phyloP scores from a whole-genome alignment of 257 asterid species.

The Schizonepeta tenuifolia region DNA sequence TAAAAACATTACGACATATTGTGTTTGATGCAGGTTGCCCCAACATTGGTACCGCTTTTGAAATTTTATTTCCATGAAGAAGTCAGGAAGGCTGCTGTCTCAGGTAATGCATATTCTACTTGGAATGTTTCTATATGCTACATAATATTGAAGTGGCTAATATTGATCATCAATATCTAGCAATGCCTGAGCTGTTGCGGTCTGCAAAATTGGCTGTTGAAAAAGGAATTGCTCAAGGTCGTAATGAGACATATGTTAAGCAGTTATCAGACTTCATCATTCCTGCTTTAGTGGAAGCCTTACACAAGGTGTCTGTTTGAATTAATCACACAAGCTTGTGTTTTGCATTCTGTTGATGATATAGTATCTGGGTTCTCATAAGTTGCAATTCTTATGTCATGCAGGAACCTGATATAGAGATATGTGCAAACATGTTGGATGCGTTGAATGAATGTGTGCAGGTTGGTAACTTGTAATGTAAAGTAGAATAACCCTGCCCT shows the following conservation, averaged over 20 bases:
- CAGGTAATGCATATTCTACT: constrained; percentile 57
- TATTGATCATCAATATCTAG: constrained; percentile 44
- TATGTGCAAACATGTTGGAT: constrained; percentile 79
- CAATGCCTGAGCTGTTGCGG: constrained; percentile 93
- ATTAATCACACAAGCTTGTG: not conserved
- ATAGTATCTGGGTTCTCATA: constrained; percentile 33
- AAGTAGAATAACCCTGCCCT: not conserved
- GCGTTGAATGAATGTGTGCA: constrained; percentile 78
- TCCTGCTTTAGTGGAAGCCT: constrained; percentile 86
- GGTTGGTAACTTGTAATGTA: constrained; percentile 46
- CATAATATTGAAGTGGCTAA: constrained; percentile 1
- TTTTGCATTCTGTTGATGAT: not conserved
- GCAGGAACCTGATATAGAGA: constrained; percentile 94
- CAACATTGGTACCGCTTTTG: constrained; percentile 84
- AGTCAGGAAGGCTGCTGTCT: constrained; percentile 98
- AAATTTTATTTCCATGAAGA: constrained; percentile 98
- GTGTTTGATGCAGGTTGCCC: constrained; percentile 75
- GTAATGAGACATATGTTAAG: constrained; percentile 75
- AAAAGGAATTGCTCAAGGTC: constrained; percentile 91
- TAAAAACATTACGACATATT: constrained; percentile 13
- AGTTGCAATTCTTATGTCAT: constrained; percentile 29
- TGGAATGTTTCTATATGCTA: not conserved
- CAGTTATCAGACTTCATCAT: constrained; percentile 73
- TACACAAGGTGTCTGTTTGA: constrained; percentile 66
- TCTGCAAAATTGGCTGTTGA: constrained; percentile 96